Evolutionary conservation across 345 rosid species (phyloP), one percentile per base, ranked within the genome.

Genomic region (Hypericum perforatum): DNA sequence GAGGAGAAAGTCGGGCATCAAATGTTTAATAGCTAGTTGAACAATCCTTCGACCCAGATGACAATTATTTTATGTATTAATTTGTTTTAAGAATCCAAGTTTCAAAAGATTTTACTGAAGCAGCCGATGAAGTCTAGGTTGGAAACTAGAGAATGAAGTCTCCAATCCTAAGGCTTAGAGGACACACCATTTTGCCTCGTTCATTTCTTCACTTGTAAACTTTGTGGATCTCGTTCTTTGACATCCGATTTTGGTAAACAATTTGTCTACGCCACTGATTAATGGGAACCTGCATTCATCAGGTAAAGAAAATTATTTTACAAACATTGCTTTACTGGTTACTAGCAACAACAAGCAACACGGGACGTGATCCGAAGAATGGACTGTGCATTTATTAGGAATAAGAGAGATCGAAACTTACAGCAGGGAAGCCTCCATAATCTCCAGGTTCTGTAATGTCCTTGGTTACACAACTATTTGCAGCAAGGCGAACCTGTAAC

Each of bases 341-440:
- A 14, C 9, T 53, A 22, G 38, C 56, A 43, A 22, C 36, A 62
- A 62, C 29, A 32, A n/a, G 44, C 38, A 32, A 38, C 14, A 43
- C 10, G 5, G 22, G 9, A 8, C 14, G 50, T 32, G 22, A 6
- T 9, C 22, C 22, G 15, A 16, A n/a, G 16, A 7, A 60, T n/a
- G 29, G 37, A 8, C 52, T 22, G 32, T 22, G 32, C 32, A 22
- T 22, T 22, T 22, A 22, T 22, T 22, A 22, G 32, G 32, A 22
- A 22, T 1, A 22, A 22, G 32, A 3, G 15, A 57, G 8, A 37
- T 29, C 40, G 45, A 53, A 63, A 66, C 53, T 78, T 76, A 87
- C 94, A 54, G 94, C 90, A 59, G 94, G 94, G 63, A 87, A 88
- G 68, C 96, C 94, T 40, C 90, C 96, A 54, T 74, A 88, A 64